phyloP scores from a whole-genome alignment of 768 basidiomycete genomes.

The Tulasnella sp. region DNA sequence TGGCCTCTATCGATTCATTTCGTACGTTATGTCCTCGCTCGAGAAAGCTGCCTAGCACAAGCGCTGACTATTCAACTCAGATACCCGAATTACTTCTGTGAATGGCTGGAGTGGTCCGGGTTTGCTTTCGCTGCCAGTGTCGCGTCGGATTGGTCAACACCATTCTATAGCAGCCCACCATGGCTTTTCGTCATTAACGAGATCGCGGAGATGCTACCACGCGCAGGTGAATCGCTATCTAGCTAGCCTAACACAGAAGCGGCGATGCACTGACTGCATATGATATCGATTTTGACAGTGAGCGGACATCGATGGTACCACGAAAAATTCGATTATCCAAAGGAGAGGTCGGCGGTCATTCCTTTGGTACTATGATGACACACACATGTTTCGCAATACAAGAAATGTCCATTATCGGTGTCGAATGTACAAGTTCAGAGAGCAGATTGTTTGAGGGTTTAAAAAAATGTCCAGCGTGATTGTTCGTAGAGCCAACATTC shows the following conservation, averaged over 20 bases:
- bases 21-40: constrained; percentile 24
- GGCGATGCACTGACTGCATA: background rate
- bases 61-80: background rate
- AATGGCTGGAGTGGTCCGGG: constrained; percentile 91
- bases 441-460: too few relatives aligned
- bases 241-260: background rate
- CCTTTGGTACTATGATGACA: constrained; percentile 52
- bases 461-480: too few relatives aligned
- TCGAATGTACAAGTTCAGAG: too few relatives aligned
- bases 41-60: too few relatives aligned
- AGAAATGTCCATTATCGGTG: too few relatives aligned
- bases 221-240: constrained; percentile 39
- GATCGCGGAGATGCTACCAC: constrained; percentile 64
- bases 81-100: constrained; percentile 89
- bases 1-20: constrained; percentile 61
- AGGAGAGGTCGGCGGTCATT: constrained; percentile 63
- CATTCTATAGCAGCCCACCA: constrained; percentile 45
- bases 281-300: constrained; percentile 22
- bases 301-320: constrained; percentile 83
- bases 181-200: constrained; percentile 72
- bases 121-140: constrained; percentile 68
- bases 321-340: constrained; percentile 66
- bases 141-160: constrained; percentile 27
- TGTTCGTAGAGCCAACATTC: too few relatives aligned
- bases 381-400: too few relatives aligned